Base-by-base conservation (phyloP, 2,329 filamentous ascomycete genomes). In the Cladophialophora chaetospira region DNA sequence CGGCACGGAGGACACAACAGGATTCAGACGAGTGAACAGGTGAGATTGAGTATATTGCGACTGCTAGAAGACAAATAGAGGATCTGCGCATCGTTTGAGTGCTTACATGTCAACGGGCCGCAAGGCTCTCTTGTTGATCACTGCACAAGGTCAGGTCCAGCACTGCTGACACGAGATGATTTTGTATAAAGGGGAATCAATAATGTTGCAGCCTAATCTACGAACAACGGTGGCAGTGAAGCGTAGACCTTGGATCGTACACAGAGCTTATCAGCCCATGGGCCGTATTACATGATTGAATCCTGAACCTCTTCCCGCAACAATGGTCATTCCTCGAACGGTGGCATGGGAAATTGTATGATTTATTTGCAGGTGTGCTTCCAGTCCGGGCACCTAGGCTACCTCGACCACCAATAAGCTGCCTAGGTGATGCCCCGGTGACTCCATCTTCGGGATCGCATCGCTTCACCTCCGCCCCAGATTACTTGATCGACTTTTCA, bases 1-100 rank as follows among this genome's bases (percentile, higher is more conserved):
- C 65, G 67, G 51, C 73, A 76, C 51, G 75, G 75, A 48, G 75
- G 75, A 15, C 65, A 66, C 47, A 66, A 66, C 47, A 49, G 56
- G 44, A 57, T 66, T 3, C 53, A 57, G 25, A 58, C 57, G 8
- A 64, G 63, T 35, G 64, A 66, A 46, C 61, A 65, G 23, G 59
- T 56, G 15, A 63, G 63, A 49, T 31, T 66, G 19, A 31, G 54
- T n/a, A 38, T 66, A 36, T 45, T 62, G 36, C 19, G 57, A 13
- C 35, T 60, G 38, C 25, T 60, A 29, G 53, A 56, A 26, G 35
- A 35, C 5, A 33, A 51, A 15, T 46, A 40, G 31, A 33, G 31
- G 31, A 8, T 3, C 31, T 33, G 31, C n/a, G 31, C n/a, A 33
- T n/a, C 3, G 31, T 33, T 11, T 40, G 15, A 40, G 15, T 40